phyloP scores from a whole-genome alignment of 345 rosid genomes.

The Melastoma malabathricum region DNA sequence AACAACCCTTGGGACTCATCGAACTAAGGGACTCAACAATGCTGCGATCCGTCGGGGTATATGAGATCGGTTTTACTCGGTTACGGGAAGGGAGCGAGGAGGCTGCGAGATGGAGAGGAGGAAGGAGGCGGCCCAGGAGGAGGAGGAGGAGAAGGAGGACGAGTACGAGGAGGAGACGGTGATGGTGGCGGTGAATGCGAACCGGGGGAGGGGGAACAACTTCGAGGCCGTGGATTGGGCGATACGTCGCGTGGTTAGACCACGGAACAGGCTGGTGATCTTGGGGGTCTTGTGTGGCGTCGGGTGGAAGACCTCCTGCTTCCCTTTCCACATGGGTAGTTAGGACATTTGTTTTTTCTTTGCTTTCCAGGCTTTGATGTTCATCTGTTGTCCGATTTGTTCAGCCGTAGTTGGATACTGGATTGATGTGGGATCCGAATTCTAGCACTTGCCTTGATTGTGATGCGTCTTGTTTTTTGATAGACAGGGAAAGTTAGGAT shows the following conservation, averaged over 20 bases:
- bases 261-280: slow-evolving; percentile 19
- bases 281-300: slow-evolving; percentile 23
- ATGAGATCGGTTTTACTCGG: too few species aligned
- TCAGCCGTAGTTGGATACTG: too few species aligned
- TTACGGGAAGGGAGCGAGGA: too few species aligned
- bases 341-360: not conserved
- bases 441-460: too few species aligned
- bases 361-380: not conserved
- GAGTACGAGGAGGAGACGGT: slow-evolving; percentile 8
- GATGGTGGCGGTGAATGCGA: slow-evolving; percentile 29
- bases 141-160: slow-evolving; percentile 8
- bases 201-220: slow-evolving; percentile 16
- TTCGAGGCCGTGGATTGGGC: slow-evolving; percentile 37
- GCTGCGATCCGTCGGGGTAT: too few species aligned
- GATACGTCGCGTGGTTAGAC: slow-evolving; percentile 27
- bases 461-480: too few species aligned
- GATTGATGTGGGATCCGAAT: too few species aligned
- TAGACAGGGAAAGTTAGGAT: too few species aligned
- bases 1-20: too few species aligned
- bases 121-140: not conserved
- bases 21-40: too few species aligned
- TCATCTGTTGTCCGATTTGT: too few species aligned
- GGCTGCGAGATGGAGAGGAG: slow-evolving; percentile 8
- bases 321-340: slow-evolving; percentile 21
- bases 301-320: slow-evolving; percentile 22